phyloP scores from a whole-genome alignment of 805 yeast genomes.

The Candida silvicultrix region DNA sequence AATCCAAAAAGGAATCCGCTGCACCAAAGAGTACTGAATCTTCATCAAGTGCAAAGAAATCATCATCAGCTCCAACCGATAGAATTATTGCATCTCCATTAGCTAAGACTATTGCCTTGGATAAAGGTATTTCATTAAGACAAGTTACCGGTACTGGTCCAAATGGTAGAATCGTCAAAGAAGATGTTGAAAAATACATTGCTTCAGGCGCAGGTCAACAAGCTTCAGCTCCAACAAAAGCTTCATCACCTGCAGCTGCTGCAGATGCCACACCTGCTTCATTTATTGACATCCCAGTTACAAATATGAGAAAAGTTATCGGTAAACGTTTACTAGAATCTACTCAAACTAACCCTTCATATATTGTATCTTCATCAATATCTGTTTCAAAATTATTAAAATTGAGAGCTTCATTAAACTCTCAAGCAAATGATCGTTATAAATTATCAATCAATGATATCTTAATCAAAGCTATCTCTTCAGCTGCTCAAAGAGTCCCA shows the following conservation, averaged over 20 bases:
- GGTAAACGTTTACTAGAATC: conserved; percentile 85
- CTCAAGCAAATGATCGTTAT: conserved; percentile 78
- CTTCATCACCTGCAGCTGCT: conserved; percentile 36
- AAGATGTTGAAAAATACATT: conserved; percentile 76
- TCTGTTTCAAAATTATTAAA: conserved; percentile 87
- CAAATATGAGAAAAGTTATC: conserved; percentile 90
- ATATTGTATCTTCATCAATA: conserved; percentile 82
- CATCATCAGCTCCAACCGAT: conserved; percentile 42
- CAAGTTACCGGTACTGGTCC: conserved; percentile 91
- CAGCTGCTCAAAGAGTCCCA: conserved; percentile 86
- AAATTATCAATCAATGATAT: conserved; percentile 92
- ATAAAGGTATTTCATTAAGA: conserved; percentile 83
- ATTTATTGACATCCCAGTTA: conserved; percentile 78
- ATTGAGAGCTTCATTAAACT: conserved; percentile 85
- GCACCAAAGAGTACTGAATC: conserved; percentile 34
- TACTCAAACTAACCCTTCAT: conserved; percentile 83
- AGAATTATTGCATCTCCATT: conserved; percentile 92
- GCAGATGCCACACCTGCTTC: conserved; percentile 44
- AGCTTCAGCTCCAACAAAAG: conserved; percentile 20
- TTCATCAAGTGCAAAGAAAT: too few relatives aligned
- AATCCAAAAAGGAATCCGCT: conserved; percentile 6
- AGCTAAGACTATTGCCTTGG: conserved; percentile 90
- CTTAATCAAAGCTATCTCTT: conserved; percentile 88
- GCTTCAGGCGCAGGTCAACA: conserved; percentile 35
- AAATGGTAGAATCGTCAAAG: conserved; percentile 86